Evolutionary conservation across 148 eudicot genomes (phyloP).

Genomic region (Nepenthes gracilis): DNA sequence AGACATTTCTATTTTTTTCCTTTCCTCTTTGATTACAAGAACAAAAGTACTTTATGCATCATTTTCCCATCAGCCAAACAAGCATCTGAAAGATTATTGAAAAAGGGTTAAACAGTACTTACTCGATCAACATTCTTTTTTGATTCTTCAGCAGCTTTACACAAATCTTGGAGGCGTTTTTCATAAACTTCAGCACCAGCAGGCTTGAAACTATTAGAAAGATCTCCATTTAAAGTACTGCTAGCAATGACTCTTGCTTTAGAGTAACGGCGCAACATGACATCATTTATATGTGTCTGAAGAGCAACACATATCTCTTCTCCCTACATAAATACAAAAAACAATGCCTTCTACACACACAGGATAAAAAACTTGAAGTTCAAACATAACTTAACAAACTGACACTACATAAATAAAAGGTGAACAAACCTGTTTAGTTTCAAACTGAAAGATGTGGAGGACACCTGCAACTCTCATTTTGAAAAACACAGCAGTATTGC

Average conservation of each 20-base stretch:
- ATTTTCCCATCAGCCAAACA: no score
- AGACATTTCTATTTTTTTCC: no score
- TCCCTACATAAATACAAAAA: slow-evolving; percentile 41
- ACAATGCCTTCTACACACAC: not conserved
- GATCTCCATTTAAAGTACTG: slow-evolving; percentile 52
- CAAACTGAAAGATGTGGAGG: slow-evolving; percentile 95
- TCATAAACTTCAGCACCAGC: slow-evolving; percentile 44
- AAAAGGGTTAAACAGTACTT: slow-evolving; percentile 10
- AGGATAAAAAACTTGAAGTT: no score
- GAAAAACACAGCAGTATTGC: slow-evolving; percentile 94
- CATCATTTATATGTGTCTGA: slow-evolving; percentile 98
- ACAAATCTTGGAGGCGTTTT: slow-evolving; percentile 67
- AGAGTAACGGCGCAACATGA: slow-evolving; percentile 97
- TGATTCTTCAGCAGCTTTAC: slow-evolving; percentile 82
- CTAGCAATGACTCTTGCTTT: slow-evolving; percentile 74
- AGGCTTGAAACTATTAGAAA: slow-evolving; percentile 43
- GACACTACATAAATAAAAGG: not conserved
- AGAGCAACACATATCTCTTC: slow-evolving; percentile 99
- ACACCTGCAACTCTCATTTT: slow-evolving; percentile 99
- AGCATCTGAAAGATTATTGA: no score
- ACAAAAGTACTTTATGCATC: no score
- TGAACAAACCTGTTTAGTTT: slow-evolving; percentile 80
- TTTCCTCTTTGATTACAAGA: no score
- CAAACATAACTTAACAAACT: no score
- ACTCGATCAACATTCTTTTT: slow-evolving; percentile 60